Percentiles rank a stretch among this genome's conserved stretches.
phyloP scores from a whole-genome alignment of 352 stramenopile species.

The Phytophthora sansomeana region DNA sequence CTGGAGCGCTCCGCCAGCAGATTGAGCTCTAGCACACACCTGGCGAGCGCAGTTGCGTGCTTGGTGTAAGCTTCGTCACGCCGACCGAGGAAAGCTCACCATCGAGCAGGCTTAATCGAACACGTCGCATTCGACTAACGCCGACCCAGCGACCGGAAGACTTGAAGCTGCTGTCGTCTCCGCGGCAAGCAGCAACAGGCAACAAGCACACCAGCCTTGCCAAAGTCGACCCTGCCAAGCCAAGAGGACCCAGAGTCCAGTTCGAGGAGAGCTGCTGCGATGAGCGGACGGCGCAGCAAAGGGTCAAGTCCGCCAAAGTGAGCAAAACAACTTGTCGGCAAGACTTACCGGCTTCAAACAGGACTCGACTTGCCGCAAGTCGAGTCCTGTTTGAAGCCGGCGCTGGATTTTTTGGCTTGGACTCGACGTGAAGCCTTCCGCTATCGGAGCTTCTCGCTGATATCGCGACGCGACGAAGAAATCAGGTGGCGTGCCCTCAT shows the following conservation, averaged over 20 bases:
- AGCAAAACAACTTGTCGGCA: too few relatives aligned
- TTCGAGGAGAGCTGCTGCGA: slow-evolving; percentile 21
- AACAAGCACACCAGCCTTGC: too few relatives aligned
- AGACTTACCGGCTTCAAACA: slow-evolving; percentile 8
- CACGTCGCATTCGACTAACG: not conserved
- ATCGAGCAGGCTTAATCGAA: not conserved
- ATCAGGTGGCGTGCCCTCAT: slow-evolving; percentile 40
- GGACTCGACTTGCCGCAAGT: too few relatives aligned
- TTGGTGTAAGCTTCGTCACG: not conserved
- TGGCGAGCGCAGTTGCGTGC: too few relatives aligned
- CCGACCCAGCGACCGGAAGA: not conserved
- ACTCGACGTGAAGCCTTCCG: not conserved
- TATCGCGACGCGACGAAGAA: slow-evolving; percentile 44
- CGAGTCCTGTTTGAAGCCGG: slow-evolving; percentile 8
- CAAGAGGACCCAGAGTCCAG: slow-evolving; percentile 20
- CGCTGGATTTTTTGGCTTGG: slow-evolving; percentile 30
- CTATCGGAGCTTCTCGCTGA: slow-evolving; percentile 23
- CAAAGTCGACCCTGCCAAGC: not conserved
- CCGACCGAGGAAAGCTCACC: too few relatives aligned
- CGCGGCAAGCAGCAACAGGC: not conserved
- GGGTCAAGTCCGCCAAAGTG: slow-evolving; percentile 19
- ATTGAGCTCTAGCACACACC: too few relatives aligned
- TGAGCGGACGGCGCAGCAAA: slow-evolving; percentile 19
- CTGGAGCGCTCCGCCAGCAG: too few relatives aligned
- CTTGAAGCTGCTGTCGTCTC: not conserved